Base-by-base conservation (phyloP, 768 basidiomycete genomes). In the Tricholoma hemisulphureum region DNA sequence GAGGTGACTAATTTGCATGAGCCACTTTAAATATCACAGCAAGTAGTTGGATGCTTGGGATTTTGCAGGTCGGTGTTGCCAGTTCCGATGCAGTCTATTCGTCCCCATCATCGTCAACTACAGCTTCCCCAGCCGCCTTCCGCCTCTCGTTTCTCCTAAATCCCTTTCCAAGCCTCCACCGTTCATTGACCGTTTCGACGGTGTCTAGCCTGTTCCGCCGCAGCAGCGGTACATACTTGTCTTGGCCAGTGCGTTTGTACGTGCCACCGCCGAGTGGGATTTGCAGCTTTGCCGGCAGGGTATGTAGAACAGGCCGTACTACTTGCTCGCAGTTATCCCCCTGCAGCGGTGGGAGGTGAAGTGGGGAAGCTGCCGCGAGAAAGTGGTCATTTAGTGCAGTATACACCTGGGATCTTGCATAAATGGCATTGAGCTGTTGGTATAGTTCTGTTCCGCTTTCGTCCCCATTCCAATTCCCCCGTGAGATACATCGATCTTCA, bases 231-330 rank as follows among this genome's bases (percentile, higher is more conserved):
- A 82, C 76, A 62, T 95, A 95, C 62, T 83, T 86, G 32, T 65
- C 66, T 34, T 60, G 61, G 7, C 73, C 73, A 2, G 77, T 78
- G 11, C 86, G 80, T 59, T 81, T 82, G 58, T 81, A 83, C 31
- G 79, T 81, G 4, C 91, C 90, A 0, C 87, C 91, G 2, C 93
- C 93, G 5, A 89, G 65, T 4, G 87, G 87, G n/a, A 86, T 77
- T 51, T 78, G 80, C 63, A 81, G 34, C 58, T 61, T 61, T 21
- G 41, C 46, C 16, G 56, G 32, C 2, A 58, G 6, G 1, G 45
- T 34, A 9, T 59, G 35, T 18, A 32, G n/a, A 1, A 16, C 23
- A 8, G 43, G 6, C 18, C 63, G 64, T 7, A 60, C 58, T 1
- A 54, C 45, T 32, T 78, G 65, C 1, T 80, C 80, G 46, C 80